These are phyloP conservation scores for Excoecaria agallocha DNA, from an alignment of 345 rosid species.

Conservation along the genomic window DNA sequence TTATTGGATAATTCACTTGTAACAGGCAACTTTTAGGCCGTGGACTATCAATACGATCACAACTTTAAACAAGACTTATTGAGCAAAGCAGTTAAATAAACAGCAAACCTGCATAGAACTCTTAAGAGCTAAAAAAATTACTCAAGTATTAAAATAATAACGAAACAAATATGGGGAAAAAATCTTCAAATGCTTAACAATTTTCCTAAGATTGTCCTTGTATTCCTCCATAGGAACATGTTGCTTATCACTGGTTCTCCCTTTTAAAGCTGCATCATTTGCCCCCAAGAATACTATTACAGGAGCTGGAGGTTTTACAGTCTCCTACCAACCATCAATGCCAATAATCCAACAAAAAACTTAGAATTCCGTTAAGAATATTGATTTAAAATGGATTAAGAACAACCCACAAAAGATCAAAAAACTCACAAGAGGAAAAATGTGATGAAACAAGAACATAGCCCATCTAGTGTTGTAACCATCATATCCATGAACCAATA, in stretches of 20 bases:
- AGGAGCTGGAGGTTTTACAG: conserved; percentile 57
- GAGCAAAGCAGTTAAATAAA: background rate
- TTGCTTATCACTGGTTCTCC: conserved; percentile 63
- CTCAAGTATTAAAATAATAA: background rate
- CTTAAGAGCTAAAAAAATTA: background rate
- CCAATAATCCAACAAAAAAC: conserved; percentile 4
- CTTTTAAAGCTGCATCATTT: conserved; percentile 85
- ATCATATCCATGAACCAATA: conserved; percentile 81
- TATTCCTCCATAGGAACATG: conserved; percentile 85
- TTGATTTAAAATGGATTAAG: background rate
- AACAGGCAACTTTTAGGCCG: too few species aligned
- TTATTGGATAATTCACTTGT: too few species aligned
- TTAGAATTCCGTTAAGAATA: background rate
- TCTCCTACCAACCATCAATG: conserved; percentile 38
- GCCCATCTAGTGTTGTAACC: conserved; percentile 97
- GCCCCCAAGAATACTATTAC: conserved; percentile 89
- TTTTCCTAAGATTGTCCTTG: conserved; percentile 57
- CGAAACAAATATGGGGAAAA: background rate
- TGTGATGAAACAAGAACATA: conserved; percentile 67
- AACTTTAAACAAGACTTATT: background rate
- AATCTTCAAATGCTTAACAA: conserved; percentile 83
- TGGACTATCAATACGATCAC: background rate
- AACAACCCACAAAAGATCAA: background rate
- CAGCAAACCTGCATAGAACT: background rate
- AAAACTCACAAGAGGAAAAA: conserved; percentile 60